Base-by-base conservation (phyloP, 768 basidiomycete genomes). In the Boletus sp. region DNA sequence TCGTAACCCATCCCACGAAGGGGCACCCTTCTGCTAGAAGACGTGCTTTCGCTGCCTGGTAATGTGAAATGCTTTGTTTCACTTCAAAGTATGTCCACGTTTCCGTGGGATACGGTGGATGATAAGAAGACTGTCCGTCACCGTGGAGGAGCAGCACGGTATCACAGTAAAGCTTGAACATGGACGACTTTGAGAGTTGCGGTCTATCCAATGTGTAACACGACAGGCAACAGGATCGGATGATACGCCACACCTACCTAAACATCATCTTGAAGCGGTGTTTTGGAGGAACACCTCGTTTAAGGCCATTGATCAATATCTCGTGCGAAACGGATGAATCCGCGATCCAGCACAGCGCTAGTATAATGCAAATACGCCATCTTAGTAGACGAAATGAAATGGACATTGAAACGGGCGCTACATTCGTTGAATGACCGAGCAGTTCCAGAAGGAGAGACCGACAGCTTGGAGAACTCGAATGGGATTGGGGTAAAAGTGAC, bases 251-350 rank as follows among this genome's bases (percentile, higher is more conserved):
- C 43, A 51, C 56, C n/a, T 52, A 87, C 90, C 84, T 81, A 38
- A 80, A 83, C 67, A 85, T 85, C 7, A 78, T 71, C 32, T 78
- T 78, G 57, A 80, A 75, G 25, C 87, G 77, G 61, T 89, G 82
- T 64, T 88, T 91, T 0, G 85, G 81, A 11, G 88, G 74, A 2
- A 88, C 83, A 2, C 91, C 91, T 42, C 91, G 83, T 62, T 81
- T 85, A n/a, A 85, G 72, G 3, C 92, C 91, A 56, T 89, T 90
- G 58, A 89, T 88, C 43, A 93, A 64, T 21, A 90, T 77, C 64
- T 95, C 89, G 29, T 72, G 66, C 6, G 72, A 55, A n/a, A 61
- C 58, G 2, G 62, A 50, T 0, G 77, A 73, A 45, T 83, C 83
- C 14, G 83, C 79, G 3, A 82, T 71, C 85, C 85, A 94, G 51